Percentiles rank a stretch among this genome's conserved stretches.
Conservation (phyloP, 768 basidiomycete species). For the Artomyces pyxidatus region DNA sequence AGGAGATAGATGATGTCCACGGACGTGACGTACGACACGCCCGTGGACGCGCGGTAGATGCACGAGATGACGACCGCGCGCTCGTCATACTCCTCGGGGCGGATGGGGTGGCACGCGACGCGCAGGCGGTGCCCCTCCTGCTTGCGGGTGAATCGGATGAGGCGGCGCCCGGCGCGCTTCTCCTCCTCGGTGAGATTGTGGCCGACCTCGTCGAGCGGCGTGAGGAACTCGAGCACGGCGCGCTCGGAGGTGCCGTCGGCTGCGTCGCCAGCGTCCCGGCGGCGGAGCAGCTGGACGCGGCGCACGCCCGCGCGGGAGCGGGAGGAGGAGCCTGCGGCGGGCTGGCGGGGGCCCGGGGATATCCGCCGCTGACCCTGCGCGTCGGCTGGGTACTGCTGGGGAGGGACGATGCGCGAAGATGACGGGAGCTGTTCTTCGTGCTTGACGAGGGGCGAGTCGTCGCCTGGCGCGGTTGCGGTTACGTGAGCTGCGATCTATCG, state of each 20-base stretch:
- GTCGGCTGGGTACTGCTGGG: neutral
- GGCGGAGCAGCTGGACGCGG: constrained; percentile 11
- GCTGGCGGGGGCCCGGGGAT: neutral
- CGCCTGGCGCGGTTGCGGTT: neutral
- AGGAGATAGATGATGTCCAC: constrained; percentile 94
- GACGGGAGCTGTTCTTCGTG: neutral
- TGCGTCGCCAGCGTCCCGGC: constrained; percentile 20
- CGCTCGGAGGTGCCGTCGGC: constrained; percentile 38
- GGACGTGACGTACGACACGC: constrained; percentile 82
- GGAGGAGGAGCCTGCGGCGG: neutral
- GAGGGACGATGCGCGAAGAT: neutral
- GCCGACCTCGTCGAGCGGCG: constrained; percentile 48
- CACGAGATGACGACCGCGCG: constrained; percentile 86
- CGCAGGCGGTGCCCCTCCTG: constrained; percentile 73
- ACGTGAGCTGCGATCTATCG: neutral
- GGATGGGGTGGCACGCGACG: constrained; percentile 69
- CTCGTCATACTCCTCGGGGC: constrained; percentile 64
- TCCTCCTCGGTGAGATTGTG: constrained; percentile 60
- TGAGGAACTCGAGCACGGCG: constrained; percentile 53
- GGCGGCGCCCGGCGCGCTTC: constrained; percentile 58
- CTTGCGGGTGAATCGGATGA: constrained; percentile 78
- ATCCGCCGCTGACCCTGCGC: neutral
- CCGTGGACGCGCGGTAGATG: constrained; percentile 76
- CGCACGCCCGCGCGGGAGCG: neutral
- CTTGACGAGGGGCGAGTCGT: neutral